A percentile compares a stretch with the other conserved stretches of the same genome.
These are phyloP conservation scores for Boletus holoroseus DNA, from an alignment of 1,284 basidiomycete species.

Conservation along the genomic window DNA sequence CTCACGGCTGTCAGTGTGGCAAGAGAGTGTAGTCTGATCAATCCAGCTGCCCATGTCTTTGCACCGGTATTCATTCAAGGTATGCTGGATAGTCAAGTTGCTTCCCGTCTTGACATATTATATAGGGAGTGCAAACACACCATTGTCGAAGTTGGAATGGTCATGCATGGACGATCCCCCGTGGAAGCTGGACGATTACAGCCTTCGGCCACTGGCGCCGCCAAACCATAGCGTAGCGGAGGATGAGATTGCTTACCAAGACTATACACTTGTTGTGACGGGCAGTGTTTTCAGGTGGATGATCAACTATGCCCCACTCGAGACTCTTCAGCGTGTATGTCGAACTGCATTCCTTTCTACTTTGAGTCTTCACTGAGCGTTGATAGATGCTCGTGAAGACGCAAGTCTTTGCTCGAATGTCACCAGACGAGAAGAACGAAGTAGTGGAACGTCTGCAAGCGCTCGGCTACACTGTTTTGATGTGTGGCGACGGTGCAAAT, in stretches of 20 bases:
- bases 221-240: constrained; percentile 63
- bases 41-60: constrained; percentile 89
- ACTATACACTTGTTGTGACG: constrained; percentile 90
- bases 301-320: constrained; percentile 90
- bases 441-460: constrained; percentile 91
- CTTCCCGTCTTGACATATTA: background rate
- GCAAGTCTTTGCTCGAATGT: constrained; percentile 98
- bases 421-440: constrained; percentile 99
- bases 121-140: constrained; percentile 55
- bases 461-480: constrained; percentile 93
- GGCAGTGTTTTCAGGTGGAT: constrained; percentile 99
- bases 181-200: constrained; percentile 86
- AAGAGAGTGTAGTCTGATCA: constrained; percentile 88
- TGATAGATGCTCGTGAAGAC: constrained; percentile 95
- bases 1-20: constrained; percentile 97
- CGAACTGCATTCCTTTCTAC: background rate
- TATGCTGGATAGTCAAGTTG: constrained; percentile 22
- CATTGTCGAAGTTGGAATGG: constrained; percentile 81
- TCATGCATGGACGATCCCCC: constrained; percentile 84
- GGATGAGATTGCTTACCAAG: constrained; percentile 71
- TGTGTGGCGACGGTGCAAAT: constrained; percentile 99
- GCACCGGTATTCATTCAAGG: constrained; percentile 79
- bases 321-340: constrained; percentile 86
- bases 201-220: constrained; percentile 72
- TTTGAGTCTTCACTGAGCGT: constrained; percentile 1